Percentiles rank a stretch among this genome's conserved stretches.
Conservation (phyloP, 2,329 filamentous ascomycete genomes). For the Botryotinia globosa region DNA sequence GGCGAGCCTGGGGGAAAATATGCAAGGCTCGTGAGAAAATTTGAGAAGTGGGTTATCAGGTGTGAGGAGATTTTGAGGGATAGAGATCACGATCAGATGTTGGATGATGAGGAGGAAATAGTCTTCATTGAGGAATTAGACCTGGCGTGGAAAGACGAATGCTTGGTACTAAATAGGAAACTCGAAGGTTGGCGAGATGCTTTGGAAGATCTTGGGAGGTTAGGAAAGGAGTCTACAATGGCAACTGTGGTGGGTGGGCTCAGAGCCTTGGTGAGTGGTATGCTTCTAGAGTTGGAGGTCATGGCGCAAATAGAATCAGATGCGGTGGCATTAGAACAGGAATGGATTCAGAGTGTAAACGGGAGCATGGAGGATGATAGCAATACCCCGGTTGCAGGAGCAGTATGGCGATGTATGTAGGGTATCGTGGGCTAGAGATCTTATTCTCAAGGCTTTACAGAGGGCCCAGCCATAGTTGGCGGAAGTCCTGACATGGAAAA, state of each 20-base stretch:
- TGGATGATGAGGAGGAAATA: slow-evolving; percentile 38
- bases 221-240: slow-evolving; percentile 43
- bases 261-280: slow-evolving; percentile 51
- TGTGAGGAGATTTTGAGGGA: slow-evolving; percentile 49
- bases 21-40: slow-evolving; percentile 51
- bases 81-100: slow-evolving; percentile 36
- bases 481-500: not conserved
- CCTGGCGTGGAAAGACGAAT: slow-evolving; percentile 57
- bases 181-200: slow-evolving; percentile 54
- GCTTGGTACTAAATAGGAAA: slow-evolving; percentile 49
- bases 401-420: slow-evolving; percentile 33
- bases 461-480: not conserved
- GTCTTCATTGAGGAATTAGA: slow-evolving; percentile 57
- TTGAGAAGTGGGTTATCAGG: slow-evolving; percentile 57
- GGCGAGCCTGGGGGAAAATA: slow-evolving; percentile 57
- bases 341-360: slow-evolving; percentile 58
- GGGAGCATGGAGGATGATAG: slow-evolving; percentile 19
- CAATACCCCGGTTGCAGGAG: slow-evolving; percentile 31
- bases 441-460: not conserved
- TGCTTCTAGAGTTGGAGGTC: slow-evolving; percentile 59
- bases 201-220: slow-evolving; percentile 47
- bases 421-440: not conserved
- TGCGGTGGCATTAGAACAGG: slow-evolving; percentile 53
- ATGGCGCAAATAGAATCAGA: slow-evolving; percentile 63
- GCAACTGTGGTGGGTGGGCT: slow-evolving; percentile 49